phyloP scores from a whole-genome alignment of 2,329 filamentous ascomycete genomes.

The Knufia petricola region DNA sequence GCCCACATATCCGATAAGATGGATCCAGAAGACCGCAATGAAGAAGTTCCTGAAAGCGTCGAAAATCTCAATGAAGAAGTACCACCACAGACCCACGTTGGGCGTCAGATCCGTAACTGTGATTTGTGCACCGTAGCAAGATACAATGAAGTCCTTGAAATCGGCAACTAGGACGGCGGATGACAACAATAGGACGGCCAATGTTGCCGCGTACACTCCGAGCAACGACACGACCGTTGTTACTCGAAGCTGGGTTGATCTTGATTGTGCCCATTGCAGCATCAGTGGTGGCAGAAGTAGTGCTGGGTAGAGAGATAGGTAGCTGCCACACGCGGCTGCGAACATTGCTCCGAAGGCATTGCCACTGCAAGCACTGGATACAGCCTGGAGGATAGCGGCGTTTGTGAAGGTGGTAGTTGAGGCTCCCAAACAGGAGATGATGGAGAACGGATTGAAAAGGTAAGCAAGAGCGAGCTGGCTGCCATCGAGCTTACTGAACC shows the following conservation, averaged over 20 bases:
- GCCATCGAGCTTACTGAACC: constrained; percentile 17
- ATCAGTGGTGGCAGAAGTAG: constrained; percentile 75
- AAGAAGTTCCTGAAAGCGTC: constrained; percentile 97
- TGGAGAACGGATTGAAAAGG: constrained; percentile 88
- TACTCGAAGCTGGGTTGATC: constrained; percentile 41
- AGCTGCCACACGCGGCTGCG: constrained; percentile 75
- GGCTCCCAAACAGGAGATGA: constrained; percentile 80
- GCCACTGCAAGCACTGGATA: constrained; percentile 69
- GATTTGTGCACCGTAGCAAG: constrained; percentile 88
- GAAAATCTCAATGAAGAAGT: constrained; percentile 99
- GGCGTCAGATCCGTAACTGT: constrained; percentile 86
- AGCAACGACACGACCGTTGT: constrained; percentile 52
- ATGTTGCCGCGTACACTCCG: constrained; percentile 6
- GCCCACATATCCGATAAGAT: constrained; percentile 80
- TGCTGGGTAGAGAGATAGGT: constrained; percentile 83
- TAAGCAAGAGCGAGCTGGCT: constrained; percentile 47
- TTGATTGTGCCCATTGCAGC: constrained; percentile 47
- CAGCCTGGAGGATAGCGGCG: constrained; percentile 73
- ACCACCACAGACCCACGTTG: constrained; percentile 97
- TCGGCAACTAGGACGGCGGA: constrained; percentile 51
- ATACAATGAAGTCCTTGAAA: constrained; percentile 78
- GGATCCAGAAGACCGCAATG: constrained; percentile 94
- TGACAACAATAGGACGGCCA: constrained; percentile 14
- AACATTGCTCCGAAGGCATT: constrained; percentile 68
- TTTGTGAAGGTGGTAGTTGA: constrained; percentile 85